Base-by-base conservation (phyloP, 2,329 filamentous ascomycete species). In the Arthrinium puccinioides region DNA sequence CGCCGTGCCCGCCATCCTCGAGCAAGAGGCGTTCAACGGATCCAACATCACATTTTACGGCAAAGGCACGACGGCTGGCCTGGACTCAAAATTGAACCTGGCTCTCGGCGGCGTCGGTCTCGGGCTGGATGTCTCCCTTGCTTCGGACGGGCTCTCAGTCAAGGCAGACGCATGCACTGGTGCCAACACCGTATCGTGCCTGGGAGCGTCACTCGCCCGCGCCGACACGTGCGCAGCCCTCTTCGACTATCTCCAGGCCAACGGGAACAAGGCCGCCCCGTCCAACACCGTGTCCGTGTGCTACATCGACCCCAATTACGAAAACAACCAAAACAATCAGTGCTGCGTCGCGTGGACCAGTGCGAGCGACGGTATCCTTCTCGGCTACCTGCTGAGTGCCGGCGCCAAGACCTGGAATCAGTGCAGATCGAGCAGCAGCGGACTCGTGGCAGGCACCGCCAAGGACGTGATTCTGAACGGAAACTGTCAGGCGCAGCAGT, bases 351-450 rank as follows among this genome's bases (percentile, higher is more conserved):
- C 33, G 10, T 36, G 33, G 33, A 16, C 23, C 24, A n/a, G 21
- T 16, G 26, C 9, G 11, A 21, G 9, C 23, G 20, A 20, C 18
- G 33, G 33, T 9, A 26, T 36, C 5, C 13, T 28, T n/a, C 18
- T 36, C 23, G 33, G 33, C 18, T 36, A 26, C 6, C 6, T 36
- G 33, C 24, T 36, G 23, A 25, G 33, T n/a, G 33, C 33, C 21
- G 33, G 23, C 24, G 26, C 33, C 18, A 28, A 36, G 10, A 36
- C 33, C 4, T 36, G 33, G 33, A 13, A 27, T 6, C 33, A 36
- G 33, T 36, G 33, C 33, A 26, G 20, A n/a, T 27, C 33, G 33
- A 27, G 10, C 25, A 25, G 18, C 18, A 20, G 15, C 18, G 33
- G 18, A 4, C 13, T 36, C 4, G 33, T 28, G 13, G 33, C 23